Percentiles rank a stretch among this genome's conserved stretches.
Evolutionary conservation across 176 grass and related monocot genomes (phyloP).

Genomic region (Musa itinerans): DNA sequence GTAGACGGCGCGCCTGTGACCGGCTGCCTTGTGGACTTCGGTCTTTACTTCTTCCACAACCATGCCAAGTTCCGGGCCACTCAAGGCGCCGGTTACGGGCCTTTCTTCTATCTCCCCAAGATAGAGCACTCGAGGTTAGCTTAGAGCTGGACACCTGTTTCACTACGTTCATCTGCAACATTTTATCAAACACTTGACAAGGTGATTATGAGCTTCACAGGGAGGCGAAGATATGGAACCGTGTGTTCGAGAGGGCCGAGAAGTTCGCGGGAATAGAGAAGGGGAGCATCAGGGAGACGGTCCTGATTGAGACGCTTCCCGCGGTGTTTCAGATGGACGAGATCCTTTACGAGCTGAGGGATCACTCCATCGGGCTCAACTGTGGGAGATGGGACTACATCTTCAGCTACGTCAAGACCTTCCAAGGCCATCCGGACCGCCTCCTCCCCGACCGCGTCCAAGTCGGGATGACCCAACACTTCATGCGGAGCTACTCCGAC

Average conservation of each 20-base stretch:
- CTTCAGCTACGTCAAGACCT: conserved; percentile 99
- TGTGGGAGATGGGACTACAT: conserved; percentile 99
- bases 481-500: conserved; percentile 95
- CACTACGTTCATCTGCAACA: too few relatives aligned
- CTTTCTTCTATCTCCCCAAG: conserved; percentile 98
- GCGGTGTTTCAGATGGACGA: conserved; percentile 95
- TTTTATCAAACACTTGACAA: background rate
- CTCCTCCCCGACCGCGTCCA: conserved; percentile 85
- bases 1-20: conserved; percentile 70
- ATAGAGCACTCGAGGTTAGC: conserved; percentile 84
- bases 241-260: conserved; percentile 75
- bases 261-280: conserved; percentile 27
- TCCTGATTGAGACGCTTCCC: conserved; percentile 88
- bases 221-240: conserved; percentile 87
- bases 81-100: conserved; percentile 59
- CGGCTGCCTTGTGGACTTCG: conserved; percentile 84
- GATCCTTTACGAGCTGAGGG: conserved; percentile 83
- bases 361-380: conserved; percentile 86
- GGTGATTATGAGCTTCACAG: conserved; percentile 19
- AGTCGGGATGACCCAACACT: conserved; percentile 92
- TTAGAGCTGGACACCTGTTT: background rate
- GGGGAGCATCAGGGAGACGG: conserved; percentile 80
- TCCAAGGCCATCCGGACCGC: conserved; percentile 60
- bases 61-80: conserved; percentile 43
- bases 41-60: conserved; percentile 98